Evolutionary conservation across 108 stramenopile species (phyloP).

Genomic region (Pseudonitzschia pungens): DNA sequence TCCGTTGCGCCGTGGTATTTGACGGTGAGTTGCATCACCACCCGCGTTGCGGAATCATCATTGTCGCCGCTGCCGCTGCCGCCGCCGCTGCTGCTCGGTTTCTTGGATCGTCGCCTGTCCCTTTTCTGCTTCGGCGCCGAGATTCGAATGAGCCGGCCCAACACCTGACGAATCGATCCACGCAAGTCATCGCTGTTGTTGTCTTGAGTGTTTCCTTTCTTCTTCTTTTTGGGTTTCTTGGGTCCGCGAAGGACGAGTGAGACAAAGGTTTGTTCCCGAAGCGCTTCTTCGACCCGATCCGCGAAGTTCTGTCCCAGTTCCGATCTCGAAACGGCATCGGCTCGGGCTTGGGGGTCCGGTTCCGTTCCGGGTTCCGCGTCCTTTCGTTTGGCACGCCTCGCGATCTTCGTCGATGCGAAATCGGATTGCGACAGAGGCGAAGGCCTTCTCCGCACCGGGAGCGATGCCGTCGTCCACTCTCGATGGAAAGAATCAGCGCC

Average conservation of each 20-base stretch:
- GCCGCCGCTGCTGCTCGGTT: background rate
- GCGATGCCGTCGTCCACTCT: too few species aligned
- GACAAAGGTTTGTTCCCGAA: constrained; percentile 32
- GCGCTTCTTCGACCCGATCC: constrained; percentile 10
- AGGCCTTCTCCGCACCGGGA: too few species aligned
- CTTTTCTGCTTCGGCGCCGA: background rate
- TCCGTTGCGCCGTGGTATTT: constrained; percentile 86
- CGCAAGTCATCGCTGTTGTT: constrained; percentile 16
- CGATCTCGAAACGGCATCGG: too few species aligned
- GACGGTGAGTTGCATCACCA: constrained; percentile 61
- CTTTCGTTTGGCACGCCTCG: too few species aligned
- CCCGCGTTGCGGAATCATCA: background rate
- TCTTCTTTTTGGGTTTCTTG: constrained; percentile 25
- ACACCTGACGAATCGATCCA: constrained; percentile 47
- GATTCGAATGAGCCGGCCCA: constrained; percentile 37
- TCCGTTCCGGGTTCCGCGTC: background rate
- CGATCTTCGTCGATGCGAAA: too few species aligned
- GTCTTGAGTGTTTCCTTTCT: constrained; percentile 7
- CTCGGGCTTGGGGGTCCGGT: too few species aligned
- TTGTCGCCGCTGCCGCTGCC: background rate
- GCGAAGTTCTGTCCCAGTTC: constrained; percentile 31
- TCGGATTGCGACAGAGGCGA: too few species aligned
- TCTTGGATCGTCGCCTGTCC: background rate
- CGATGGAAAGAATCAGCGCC: too few species aligned
- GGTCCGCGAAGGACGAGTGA: constrained; percentile 38